A percentile compares a stretch with the other conserved stretches of the same genome.
These are phyloP conservation scores for Lachnellula arida DNA, from an alignment of 2,329 filamentous ascomycete species.

Conservation along the genomic window DNA sequence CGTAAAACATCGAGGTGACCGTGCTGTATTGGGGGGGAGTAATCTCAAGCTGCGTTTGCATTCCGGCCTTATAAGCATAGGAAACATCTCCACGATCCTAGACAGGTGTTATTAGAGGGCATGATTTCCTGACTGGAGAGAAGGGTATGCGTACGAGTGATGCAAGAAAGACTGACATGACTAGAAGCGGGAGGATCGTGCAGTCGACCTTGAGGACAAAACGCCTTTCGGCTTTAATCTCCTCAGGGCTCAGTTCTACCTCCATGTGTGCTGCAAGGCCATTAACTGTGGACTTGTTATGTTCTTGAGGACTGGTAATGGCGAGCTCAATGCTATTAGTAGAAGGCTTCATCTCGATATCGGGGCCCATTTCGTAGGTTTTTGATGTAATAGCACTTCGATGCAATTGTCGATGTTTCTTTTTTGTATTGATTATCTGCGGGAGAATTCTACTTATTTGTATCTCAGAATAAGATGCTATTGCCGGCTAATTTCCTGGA, in stretches of 20 bases:
- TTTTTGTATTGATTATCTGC: too few species aligned
- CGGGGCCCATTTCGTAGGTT: too few species aligned
- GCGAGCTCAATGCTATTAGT: too few species aligned
- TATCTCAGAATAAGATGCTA: too few species aligned
- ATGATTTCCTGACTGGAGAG: neutral
- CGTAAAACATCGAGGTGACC: neutral
- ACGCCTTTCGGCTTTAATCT: neutral
- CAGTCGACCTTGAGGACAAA: neutral
- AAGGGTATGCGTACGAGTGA: neutral
- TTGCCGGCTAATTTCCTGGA: too few species aligned
- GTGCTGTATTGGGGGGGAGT: neutral
- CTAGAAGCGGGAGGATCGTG: neutral
- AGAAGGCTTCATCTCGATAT: too few species aligned
- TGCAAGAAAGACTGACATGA: neutral
- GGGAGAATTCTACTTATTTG: too few species aligned
- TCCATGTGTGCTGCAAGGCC: too few species aligned
- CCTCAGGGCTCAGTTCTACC: neutral
- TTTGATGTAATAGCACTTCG: too few species aligned
- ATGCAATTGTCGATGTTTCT: too few species aligned
- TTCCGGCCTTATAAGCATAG: neutral
- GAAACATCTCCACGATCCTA: neutral
- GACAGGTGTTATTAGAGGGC: neutral
- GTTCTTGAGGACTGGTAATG: too few species aligned
- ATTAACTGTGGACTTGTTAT: too few species aligned
- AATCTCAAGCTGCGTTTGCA: neutral